Evolutionary conservation across 768 basidiomycete species (phyloP).

Genomic region (Cytidiella melzeri): DNA sequence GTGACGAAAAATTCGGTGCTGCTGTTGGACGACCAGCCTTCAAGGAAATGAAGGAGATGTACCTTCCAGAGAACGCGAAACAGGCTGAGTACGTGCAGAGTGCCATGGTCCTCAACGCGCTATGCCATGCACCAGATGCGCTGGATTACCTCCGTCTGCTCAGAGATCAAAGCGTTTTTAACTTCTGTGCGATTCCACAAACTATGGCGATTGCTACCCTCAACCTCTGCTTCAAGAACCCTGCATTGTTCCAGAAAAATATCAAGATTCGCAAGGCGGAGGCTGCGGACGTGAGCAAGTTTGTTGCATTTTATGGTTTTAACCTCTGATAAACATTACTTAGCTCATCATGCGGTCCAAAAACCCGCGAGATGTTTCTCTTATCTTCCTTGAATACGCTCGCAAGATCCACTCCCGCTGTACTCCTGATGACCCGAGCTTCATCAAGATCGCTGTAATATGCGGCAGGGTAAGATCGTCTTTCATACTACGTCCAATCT

Average conservation of each 20-base stretch:
- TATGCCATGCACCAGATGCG: conserved; percentile 77
- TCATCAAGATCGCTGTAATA: conserved; percentile 73
- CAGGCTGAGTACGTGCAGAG: conserved; percentile 78
- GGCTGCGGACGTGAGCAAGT: conserved; percentile 78
- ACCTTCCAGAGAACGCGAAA: conserved; percentile 46
- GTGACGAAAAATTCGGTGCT: conserved; percentile 43
- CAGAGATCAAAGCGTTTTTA: conserved; percentile 89
- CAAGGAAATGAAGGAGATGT: conserved; percentile 64
- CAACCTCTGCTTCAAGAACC: conserved; percentile 90
- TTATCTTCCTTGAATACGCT: conserved; percentile 79
- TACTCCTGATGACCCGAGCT: conserved; percentile 77
- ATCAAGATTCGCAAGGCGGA: conserved; percentile 94
- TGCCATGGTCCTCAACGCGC: conserved; percentile 84
- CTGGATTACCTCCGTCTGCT: conserved; percentile 86
- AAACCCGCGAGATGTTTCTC: conserved; percentile 86
- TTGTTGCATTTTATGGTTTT: no score
- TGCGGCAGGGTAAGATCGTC: conserved; percentile 64
- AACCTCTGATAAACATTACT: neutral
- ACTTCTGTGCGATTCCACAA: conserved; percentile 92
- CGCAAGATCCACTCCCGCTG: conserved; percentile 81
- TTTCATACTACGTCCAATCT: conserved; percentile 1
- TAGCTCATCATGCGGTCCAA: conserved; percentile 90
- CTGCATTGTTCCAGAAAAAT: conserved; percentile 74
- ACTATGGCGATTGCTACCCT: conserved; percentile 96
- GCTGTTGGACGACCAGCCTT: conserved; percentile 34